Base-by-base conservation (phyloP, 495 filamentous ascomycete genomes). In the Hapsidospora chrysogenum region DNA sequence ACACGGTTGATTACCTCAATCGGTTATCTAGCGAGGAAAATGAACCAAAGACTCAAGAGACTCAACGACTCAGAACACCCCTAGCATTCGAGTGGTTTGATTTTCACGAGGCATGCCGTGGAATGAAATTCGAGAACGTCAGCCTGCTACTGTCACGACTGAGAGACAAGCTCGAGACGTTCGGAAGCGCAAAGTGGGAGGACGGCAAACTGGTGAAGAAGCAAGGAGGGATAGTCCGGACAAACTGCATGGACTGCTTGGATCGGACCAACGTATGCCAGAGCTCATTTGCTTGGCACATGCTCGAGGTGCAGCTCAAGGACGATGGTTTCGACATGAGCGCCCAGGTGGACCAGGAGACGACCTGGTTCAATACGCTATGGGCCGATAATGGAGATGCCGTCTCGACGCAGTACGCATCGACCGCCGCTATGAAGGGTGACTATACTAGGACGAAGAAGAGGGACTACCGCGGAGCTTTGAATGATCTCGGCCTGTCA, bases 221-320 rank as follows among this genome's bases (percentile, higher is more conserved):
- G 28, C 87, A 95, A 47, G 63, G 53, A 14, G 87, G 85, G 2
- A 70, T 92, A 9, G 47, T 95, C 10, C 61, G 87, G 36, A 94
- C 83, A 2, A 95, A 96, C 49, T 96, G 87, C 53, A 96, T 96
- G 87, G 87, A 96, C 47, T 96, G 87, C 44, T 68, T 96, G 10
- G 86, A 95, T 46, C 74, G 85, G 18, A 95, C 87, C 2, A 92
- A 92, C 40, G 83, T 95, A 20, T 84, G 85, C 15, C 87, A 94
- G 55, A 85, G 79, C 44, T 86, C 84, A 0, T 80, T 78, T 49
- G 85, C 70, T 1, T 76, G 79, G 41, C 64, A 72, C 54, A 76
- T 76, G 21, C 64, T 96, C 15, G 80, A 92, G 41, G 49, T 60
- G 19, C 80, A 92, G 43, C 62, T 96, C 9, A 72, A 69, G 35